Evolutionary conservation across 106 monocot species (phyloP).

Genomic region (Apostasia ramifera): DNA sequence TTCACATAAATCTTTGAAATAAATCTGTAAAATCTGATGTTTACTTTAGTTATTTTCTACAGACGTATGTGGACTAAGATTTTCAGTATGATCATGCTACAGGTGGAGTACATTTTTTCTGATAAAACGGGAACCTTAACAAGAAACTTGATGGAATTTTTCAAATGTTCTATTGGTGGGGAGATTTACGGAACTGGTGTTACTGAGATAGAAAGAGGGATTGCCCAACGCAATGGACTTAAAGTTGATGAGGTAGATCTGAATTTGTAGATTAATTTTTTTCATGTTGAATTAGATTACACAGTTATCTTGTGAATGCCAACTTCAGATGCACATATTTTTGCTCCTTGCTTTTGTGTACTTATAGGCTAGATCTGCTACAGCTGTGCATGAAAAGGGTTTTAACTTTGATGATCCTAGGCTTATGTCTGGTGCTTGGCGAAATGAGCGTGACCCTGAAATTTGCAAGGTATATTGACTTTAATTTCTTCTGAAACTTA

Average conservation of each 20-base stretch:
- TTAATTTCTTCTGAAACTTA: not conserved
- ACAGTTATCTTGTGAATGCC: not conserved
- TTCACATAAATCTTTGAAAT: too few species aligned
- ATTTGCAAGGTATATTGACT: constrained; percentile 49
- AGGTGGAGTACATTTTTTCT: constrained; percentile 93
- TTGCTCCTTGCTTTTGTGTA: not conserved
- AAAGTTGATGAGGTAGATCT: constrained; percentile 58
- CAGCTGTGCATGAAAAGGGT: constrained; percentile 71
- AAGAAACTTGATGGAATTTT: constrained; percentile 88
- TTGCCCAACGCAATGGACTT: constrained; percentile 60
- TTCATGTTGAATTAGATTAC: not conserved
- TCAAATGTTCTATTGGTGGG: constrained; percentile 90
- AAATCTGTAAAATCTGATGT: too few species aligned
- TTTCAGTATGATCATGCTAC: not conserved
- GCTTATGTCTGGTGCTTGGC: constrained; percentile 94
- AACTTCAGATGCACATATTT: not conserved
- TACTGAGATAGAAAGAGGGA: constrained; percentile 74
- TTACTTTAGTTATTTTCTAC: too few species aligned
- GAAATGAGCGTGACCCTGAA: constrained; percentile 79
- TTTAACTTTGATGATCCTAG: constrained; percentile 99
- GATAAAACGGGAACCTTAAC: constrained; percentile 91
- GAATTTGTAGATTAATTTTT: constrained; percentile 30
- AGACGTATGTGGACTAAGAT: too few species aligned
- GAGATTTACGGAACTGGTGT: constrained; percentile 68
- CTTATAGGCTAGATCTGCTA: constrained; percentile 34